These are phyloP conservation scores for Fomitopsis palustris DNA, from an alignment of 1,284 basidiomycete genomes.

Conservation along the genomic window DNA sequence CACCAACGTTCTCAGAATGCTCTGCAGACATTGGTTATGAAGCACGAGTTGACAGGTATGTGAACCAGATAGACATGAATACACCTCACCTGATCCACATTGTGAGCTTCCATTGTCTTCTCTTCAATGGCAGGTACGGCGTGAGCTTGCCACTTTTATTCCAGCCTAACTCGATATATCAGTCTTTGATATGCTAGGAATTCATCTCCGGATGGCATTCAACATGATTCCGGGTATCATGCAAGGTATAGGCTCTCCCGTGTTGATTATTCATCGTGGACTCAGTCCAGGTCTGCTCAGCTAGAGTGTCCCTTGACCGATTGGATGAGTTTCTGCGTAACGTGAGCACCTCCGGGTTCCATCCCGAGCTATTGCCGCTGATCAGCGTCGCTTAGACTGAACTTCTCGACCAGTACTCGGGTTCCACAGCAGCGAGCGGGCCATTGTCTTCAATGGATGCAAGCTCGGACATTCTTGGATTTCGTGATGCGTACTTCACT, in stretches of 20 bases:
- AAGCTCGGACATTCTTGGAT: constrained; percentile 30
- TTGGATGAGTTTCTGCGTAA: constrained; percentile 42
- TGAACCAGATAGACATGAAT: too few species aligned
- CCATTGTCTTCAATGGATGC: background rate
- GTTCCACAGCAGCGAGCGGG: constrained; percentile 27
- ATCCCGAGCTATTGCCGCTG: too few species aligned
- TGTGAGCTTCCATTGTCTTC: constrained; percentile 36
- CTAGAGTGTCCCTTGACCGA: constrained; percentile 46
- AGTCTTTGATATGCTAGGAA: too few species aligned
- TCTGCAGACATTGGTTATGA: constrained; percentile 33
- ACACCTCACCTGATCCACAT: constrained; percentile 11
- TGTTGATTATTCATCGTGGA: too few species aligned
- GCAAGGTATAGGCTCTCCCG: constrained; percentile 9
- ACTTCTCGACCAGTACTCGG: constrained; percentile 47
- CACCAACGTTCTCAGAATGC: background rate
- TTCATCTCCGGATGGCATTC: too few species aligned
- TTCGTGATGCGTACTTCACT: constrained; percentile 39
- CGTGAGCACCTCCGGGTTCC: too few species aligned
- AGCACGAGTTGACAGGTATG: constrained; percentile 29
- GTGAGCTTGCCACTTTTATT: constrained; percentile 26
- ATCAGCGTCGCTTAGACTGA: too few species aligned
- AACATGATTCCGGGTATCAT: constrained; percentile 29
- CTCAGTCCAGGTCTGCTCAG: too few species aligned
- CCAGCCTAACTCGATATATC: too few species aligned
- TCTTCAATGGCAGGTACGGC: constrained; percentile 34